Conservation (phyloP, 306 rosid genomes). For the Clitoria ternatea region DNA sequence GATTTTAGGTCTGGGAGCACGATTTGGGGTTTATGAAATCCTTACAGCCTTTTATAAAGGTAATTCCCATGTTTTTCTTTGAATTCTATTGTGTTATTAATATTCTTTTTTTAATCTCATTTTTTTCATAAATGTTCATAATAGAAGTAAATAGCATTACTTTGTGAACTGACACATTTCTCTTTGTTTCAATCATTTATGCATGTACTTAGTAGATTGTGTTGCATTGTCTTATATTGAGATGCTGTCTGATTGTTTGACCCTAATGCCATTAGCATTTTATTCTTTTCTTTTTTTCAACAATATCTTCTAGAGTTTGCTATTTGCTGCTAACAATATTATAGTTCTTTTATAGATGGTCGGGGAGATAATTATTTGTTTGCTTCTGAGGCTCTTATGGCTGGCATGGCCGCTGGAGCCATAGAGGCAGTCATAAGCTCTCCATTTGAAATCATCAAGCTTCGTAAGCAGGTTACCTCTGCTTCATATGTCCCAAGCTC, state of each 20-base stretch:
- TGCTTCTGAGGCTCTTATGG: conserved; percentile 71
- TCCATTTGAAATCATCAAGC: conserved; percentile 83
- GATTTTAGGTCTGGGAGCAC: conserved; percentile 75
- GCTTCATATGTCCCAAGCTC: conserved; percentile 49
- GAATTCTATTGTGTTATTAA: not conserved
- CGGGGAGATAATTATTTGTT: conserved; percentile 57
- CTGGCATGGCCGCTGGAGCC: conserved; percentile 75
- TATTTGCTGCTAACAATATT: not conserved
- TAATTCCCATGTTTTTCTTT: conserved; percentile 16
- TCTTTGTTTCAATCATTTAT: not conserved
- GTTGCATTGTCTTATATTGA: not conserved
- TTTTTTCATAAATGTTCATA: not conserved
- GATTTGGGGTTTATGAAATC: conserved; percentile 86
- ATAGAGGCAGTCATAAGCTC: conserved; percentile 64
- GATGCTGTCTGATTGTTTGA: not conserved
- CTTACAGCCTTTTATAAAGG: conserved; percentile 80
- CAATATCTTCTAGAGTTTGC: not conserved
- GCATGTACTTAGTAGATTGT: not conserved
- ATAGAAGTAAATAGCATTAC: not conserved
- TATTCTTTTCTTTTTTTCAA: not conserved
- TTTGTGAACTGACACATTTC: not conserved
- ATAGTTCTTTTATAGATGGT: conserved; percentile 51
- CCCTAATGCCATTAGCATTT: not conserved
- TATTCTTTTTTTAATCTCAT: not conserved
- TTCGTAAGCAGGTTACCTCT: conserved; percentile 73